phyloP scores from a whole-genome alignment of 495 filamentous ascomycete species.

The Letharia lupina region DNA sequence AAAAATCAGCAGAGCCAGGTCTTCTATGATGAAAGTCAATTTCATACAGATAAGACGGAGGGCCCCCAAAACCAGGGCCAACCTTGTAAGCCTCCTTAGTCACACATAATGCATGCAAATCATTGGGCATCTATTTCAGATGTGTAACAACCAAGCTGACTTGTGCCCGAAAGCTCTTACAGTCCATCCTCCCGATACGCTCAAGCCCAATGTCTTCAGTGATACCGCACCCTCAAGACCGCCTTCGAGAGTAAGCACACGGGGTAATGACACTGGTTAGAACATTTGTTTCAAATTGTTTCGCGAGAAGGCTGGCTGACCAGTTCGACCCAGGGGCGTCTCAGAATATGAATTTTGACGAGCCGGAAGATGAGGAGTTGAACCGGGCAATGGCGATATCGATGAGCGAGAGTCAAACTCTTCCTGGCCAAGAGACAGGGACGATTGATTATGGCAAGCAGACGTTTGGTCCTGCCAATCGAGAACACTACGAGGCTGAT shows the following conservation, averaged over 20 bases:
- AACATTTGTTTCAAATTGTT: neutral
- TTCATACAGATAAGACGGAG: slow-evolving; percentile 22
- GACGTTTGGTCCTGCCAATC: slow-evolving; percentile 66
- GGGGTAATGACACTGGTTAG: slow-evolving; percentile 2
- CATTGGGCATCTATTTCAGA: neutral
- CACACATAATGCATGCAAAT: neutral
- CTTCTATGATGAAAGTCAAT: slow-evolving; percentile 22
- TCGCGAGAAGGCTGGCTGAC: slow-evolving; percentile 34
- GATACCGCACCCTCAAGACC: slow-evolving; percentile 50
- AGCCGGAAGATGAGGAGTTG: slow-evolving; percentile 50
- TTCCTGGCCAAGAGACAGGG: slow-evolving; percentile 50
- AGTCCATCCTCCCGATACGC: slow-evolving; percentile 19
- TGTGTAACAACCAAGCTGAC: neutral
- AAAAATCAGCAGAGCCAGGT: slow-evolving; percentile 13
- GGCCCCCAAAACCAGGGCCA: slow-evolving; percentile 17
- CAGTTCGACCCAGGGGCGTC: slow-evolving; percentile 35
- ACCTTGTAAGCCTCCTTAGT: slow-evolving; percentile 9
- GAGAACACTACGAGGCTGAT: slow-evolving; percentile 58
- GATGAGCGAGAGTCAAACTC: slow-evolving; percentile 41
- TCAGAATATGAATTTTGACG: slow-evolving; percentile 36
- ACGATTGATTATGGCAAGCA: slow-evolving; percentile 38
- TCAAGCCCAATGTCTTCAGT: slow-evolving; percentile 23
- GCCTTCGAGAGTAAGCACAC: slow-evolving; percentile 54
- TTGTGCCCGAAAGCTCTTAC: slow-evolving; percentile 14
- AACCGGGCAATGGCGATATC: slow-evolving; percentile 47